Percentiles rank a stretch among this genome's conserved stretches.
These are phyloP conservation scores for Solanum piurae DNA, from an alignment of 257 asterid genomes.

Conservation along the genomic window DNA sequence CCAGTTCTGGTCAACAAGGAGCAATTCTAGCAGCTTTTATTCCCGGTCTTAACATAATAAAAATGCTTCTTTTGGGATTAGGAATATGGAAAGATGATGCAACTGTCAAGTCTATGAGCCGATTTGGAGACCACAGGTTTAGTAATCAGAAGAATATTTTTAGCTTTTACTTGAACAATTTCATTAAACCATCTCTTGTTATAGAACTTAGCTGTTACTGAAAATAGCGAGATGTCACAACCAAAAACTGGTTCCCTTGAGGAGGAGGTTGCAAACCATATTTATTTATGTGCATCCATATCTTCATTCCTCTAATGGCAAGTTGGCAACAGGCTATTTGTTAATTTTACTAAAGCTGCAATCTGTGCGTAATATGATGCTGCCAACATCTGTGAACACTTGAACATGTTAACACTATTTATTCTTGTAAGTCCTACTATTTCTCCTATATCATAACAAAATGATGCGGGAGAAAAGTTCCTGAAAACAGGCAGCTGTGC, in stretches of 20 bases:
- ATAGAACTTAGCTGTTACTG: neutral
- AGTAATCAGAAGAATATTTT: neutral
- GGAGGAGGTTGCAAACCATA: neutral
- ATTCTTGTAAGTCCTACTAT: neutral
- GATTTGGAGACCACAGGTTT: constrained; percentile 83
- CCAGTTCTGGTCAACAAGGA: constrained; percentile 74
- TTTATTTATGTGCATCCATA: neutral
- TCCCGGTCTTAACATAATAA: constrained; percentile 60
- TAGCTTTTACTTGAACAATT: neutral
- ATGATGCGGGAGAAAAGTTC: neutral
- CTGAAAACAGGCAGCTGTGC: neutral
- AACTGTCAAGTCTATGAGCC: constrained; percentile 86
- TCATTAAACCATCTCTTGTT: neutral
- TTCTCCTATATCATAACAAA: neutral
- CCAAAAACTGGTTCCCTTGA: neutral
- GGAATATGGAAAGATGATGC: constrained; percentile 81
- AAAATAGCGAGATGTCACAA: neutral
- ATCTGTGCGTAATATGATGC: neutral
- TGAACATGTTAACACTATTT: neutral
- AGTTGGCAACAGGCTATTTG: neutral
- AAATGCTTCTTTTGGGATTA: constrained; percentile 74
- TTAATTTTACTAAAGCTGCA: neutral
- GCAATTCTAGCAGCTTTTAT: constrained; percentile 64
- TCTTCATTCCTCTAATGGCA: neutral
- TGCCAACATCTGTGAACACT: neutral